Evolutionary conservation across 176 grass and related monocot species (phyloP), one percentile per base, ranked within the genome.

Genomic region (Aegilops sharonensis): DNA sequence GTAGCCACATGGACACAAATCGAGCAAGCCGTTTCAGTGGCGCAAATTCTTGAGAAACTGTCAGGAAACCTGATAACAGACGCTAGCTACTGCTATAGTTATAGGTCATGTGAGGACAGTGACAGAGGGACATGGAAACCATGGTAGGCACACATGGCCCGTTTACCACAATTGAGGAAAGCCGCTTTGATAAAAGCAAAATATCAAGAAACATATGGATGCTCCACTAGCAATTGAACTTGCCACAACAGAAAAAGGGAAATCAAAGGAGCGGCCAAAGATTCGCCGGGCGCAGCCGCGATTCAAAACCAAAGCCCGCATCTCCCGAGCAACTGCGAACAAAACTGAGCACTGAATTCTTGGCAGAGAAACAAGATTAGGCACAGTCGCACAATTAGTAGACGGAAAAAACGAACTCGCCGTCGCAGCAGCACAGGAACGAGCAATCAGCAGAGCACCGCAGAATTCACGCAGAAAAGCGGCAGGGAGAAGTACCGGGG

Each of bases 41-140:
- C 13, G 42, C 20, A 54, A 43, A 79, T 72, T 73, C 52, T 36
- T 24, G 4, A 68, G 48, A 85, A 86, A 81, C 27, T 13, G 57
- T 3, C 73, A 84, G 67, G 40, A 80, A 39, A 40, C 31, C 84
- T 72, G 12, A 76, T 35, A 82, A 13, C 11, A 83, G 78, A 79
- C 57, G 20, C 17, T 57, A 54, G 50, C 50, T 54, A 54, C 39
- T 3, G 43, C 30, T 42, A 37, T 75, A 54, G 27, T 79, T 42
- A 4, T 23, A 73, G 75, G 6, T n/a, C 80, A 79, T 43, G 66
- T 7, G 82, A 74, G 40, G 71, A 63, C 30, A 52, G 65, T 56
- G 71, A 48, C 40, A 48, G 71, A 56, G 12, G 45, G 12, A 0
- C 31, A 86, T 3, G 66, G 18, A 43, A 37, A 71, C 14, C 40